Evolutionary conservation across 2,329 filamentous ascomycete species (phyloP), one percentile per base, ranked within the genome.

Genomic region (Simplicillium aogashimaense): DNA sequence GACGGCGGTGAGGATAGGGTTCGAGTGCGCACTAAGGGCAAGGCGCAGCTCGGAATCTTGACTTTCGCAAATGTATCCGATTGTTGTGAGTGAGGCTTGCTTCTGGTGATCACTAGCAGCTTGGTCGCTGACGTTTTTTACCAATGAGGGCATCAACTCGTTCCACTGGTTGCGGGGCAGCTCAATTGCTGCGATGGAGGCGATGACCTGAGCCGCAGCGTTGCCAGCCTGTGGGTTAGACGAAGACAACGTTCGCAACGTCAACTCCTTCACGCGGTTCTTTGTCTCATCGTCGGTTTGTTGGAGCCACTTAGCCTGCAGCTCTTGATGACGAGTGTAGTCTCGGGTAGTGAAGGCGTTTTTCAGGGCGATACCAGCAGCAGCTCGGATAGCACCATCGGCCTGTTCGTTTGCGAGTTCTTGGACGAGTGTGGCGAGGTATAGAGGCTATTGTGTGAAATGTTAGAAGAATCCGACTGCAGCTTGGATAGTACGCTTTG

Each of bases 271-370:
- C 64, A 98, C 86, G 57, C 82, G 78, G 47, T 70, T 74, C 76
- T 95, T 95, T 55, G 88, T 85, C 45, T 84, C 79, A 51, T 78
- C 72, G 55, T 87, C 83, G 50, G 90, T 83, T 58, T 85, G 80
- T 60, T 82, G 78, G 47, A 92, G 71, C 92, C 92, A 98, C 82
- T 94, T 88, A 58, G 80, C 76, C 69, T 97, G 92, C 43, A 97
- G 78, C 61, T 94, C 85, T 58, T 86, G 83, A 66, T 95, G 81
- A 58, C 88, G 83, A 56, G 79, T 70, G 57, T 82, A 82, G 65
- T 98, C 92, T 72, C 92, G 84, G 57, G 89, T 86, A 58, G 86
- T 87, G 70, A 98, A 97, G 56, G 92, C 85, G 74, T 98, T 98
- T 71, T 98, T 98, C 58, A 98, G 74, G 53, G 92, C 90, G 54